Evolutionary conservation across 148 eudicot genomes (phyloP), one percentile per base, ranked within the genome.

Genomic region (Talinum fruticosum): DNA sequence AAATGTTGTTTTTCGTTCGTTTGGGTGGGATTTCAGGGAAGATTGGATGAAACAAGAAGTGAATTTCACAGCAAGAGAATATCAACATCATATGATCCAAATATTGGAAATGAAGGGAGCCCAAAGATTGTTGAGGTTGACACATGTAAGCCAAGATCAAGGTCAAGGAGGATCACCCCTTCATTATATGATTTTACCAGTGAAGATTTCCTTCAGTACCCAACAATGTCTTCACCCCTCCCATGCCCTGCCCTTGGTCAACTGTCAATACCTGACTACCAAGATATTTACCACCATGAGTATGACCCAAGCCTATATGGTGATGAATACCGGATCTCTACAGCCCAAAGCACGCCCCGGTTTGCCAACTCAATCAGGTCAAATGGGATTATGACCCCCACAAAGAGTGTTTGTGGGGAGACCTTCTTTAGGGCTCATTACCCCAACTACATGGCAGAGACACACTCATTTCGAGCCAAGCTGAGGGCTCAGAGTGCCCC

Each of bases 71-170:
- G 95, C 81, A 90, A 85, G 85, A 90, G 98, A 78, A 75, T 94
- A 23, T 92, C 97, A 23, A 79, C 84, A 44, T 88, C 91, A 2
- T 86, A 51, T 51, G 98, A 92, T 3, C 82, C 84, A 23, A 75
- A 81, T 6, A 75, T 80, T 76, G 76, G 81, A 13, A 88, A 76
- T 15, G 97, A 94, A 18, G 91, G 82, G 30, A 94, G 89, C 81
- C 97, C 97, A 8, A 94, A 92, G 75, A 94, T 91, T 10, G 98
- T 92, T 2, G 98, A 95, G 73, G 87, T 92, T 14, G 98, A 95
- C 78, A 90, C 98, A 0, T 89, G 68, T 76, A 88, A 75, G 83
- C 86, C 93, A 0, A 88, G 74, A 66, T 87, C 92, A 64, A 88
- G 97, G 66, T 88, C 98, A 0, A 75, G 88, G 26, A 80, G 96